Base-by-base conservation (phyloP, 208 protist genomes). In the Herpetomonas tarakana region DNA sequence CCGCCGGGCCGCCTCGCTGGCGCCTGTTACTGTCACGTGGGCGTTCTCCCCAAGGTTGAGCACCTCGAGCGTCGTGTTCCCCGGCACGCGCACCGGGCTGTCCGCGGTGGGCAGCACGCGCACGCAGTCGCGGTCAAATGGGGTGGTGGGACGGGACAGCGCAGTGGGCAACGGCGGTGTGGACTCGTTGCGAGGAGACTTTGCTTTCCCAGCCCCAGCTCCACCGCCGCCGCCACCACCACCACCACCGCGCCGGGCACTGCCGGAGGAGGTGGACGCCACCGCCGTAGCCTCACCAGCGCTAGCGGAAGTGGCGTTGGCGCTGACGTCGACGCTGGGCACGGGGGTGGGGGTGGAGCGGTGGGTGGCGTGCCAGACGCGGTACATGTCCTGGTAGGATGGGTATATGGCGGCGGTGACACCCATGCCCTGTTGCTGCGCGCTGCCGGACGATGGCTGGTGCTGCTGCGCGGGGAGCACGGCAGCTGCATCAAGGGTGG, bases 31-130 rank as follows among this genome's bases (percentile, higher is more conserved):
- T 3, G 83, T 94, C 46, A 94, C 45, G 31, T 47, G 24, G 19
- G 54, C 41, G 68, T 96, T 96, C 39, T 91, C 81, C 41, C 75
- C 77, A 0, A 96, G 27, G 56, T 89, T 89, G 12, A 96, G 70
- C 57, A 86, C 76, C 71, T 91, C 83, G 57, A 96, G 67, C 47
- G 86, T 76, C 16, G 76, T 92, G 64, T 96, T 96, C 30, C 90
- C 90, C 1, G 90, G 90, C 1, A 91, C 79, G 7, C 90, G 86
- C 21, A 86, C 58, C 21, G 54, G 7, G 30, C 53, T 44, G 14
- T 68, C 66, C 44, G 67, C 9, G 38, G 71, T 83, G 21, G 71
- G 50, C 4, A 72, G 66, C 61, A 89, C 73, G 11, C 83, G 81
- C 61, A 96, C 68, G 62, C 86, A 93, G 65, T 88, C 66, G 19